phyloP scores from a whole-genome alignment of 2,329 filamentous ascomycete genomes.

The Colletotrichum tanaceti region DNA sequence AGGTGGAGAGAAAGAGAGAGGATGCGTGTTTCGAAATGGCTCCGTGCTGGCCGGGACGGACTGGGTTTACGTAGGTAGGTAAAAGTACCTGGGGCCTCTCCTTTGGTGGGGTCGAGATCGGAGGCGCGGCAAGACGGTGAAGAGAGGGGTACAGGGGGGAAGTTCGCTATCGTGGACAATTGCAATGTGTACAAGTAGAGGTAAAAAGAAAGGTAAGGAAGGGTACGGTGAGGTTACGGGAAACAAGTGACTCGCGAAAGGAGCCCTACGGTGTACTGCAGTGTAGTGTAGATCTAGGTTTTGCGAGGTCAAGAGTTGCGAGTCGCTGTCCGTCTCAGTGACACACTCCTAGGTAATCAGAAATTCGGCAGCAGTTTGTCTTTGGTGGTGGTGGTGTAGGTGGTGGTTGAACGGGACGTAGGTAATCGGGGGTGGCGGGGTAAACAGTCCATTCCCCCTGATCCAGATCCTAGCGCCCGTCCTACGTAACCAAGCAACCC shows the following conservation, averaged over 20 bases:
- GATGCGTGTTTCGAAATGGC: slow-evolving; percentile 22
- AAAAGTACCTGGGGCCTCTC: slow-evolving; percentile 1
- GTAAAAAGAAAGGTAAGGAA: background rate
- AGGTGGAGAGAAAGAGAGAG: slow-evolving; percentile 3
- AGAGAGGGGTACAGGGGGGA: background rate
- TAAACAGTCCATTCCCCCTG: slow-evolving; percentile 13
- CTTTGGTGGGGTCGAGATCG: slow-evolving; percentile 20
- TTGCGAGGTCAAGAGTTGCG: slow-evolving; percentile 12
- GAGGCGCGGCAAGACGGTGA: slow-evolving; percentile 2
- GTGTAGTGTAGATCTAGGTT: slow-evolving; percentile 9
- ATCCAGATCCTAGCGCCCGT: background rate
- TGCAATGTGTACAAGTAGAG: background rate
- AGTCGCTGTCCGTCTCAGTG: background rate
- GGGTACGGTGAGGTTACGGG: background rate
- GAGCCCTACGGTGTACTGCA: background rate
- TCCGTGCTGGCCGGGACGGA: slow-evolving; percentile 10
- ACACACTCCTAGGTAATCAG: background rate
- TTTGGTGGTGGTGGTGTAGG: background rate
- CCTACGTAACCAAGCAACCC: background rate
- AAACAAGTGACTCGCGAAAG: background rate
- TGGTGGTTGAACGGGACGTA: slow-evolving; percentile 5
- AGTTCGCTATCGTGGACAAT: background rate
- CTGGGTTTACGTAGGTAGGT: slow-evolving; percentile 8
- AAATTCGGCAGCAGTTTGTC: background rate
- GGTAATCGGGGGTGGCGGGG: slow-evolving; percentile 7